Evolutionary conservation across 176 grass and related monocot species (phyloP).

Genomic region (Poa pratensis): DNA sequence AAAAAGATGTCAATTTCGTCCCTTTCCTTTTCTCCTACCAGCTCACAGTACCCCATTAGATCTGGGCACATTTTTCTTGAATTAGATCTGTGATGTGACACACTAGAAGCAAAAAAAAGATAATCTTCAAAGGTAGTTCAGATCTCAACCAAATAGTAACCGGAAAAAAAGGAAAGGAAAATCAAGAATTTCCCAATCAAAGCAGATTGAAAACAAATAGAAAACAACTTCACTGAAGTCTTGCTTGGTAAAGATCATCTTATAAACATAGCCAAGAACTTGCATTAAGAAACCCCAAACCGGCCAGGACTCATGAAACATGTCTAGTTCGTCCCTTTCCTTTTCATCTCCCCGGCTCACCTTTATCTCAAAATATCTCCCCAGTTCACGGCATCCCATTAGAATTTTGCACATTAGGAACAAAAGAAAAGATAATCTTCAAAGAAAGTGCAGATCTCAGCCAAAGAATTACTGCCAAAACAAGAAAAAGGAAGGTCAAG

Average conservation of each 20-base stretch:
- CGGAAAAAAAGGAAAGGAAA: background rate
- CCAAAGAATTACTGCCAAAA: background rate
- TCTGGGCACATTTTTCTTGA: background rate
- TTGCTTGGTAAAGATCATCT: background rate
- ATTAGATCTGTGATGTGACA: background rate
- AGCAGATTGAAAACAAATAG: background rate
- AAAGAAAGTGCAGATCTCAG: background rate
- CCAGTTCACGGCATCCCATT: background rate
- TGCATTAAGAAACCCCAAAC: background rate
- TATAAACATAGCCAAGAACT: background rate
- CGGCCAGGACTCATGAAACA: too few relatives aligned
- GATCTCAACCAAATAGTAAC: background rate
- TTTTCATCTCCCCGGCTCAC: too few relatives aligned
- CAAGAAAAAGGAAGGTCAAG: too few relatives aligned
- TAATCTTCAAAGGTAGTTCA: background rate
- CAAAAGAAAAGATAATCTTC: background rate
- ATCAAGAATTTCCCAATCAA: background rate
- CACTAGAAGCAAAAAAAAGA: background rate
- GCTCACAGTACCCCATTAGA: background rate
- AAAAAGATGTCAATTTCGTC: background rate
- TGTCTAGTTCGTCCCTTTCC: too few relatives aligned
- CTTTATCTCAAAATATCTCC: too few relatives aligned
- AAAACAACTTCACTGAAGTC: background rate
- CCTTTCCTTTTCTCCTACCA: background rate
- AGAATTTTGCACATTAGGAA: too few relatives aligned